Evolutionary conservation across 1,284 basidiomycete species (phyloP).

Genomic region (Pulveroboletus sp.): DNA sequence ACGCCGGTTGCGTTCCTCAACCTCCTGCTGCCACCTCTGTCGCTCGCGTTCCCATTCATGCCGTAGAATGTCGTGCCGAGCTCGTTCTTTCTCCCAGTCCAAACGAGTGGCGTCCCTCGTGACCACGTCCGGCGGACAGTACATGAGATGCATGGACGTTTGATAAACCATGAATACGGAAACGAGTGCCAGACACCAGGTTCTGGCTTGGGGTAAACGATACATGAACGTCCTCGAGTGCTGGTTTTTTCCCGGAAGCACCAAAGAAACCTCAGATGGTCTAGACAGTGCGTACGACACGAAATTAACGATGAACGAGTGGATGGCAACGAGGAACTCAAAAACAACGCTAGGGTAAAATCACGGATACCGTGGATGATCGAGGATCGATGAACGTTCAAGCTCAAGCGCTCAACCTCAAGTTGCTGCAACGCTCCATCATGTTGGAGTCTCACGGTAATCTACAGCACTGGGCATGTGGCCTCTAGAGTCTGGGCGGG

Average conservation of each 20-base stretch:
- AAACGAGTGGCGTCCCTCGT: slow-evolving; percentile 13
- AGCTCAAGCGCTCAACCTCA: not conserved
- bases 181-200: not conserved
- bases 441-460: no score
- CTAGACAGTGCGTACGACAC: not conserved
- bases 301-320: not conserved
- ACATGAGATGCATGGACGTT: not conserved
- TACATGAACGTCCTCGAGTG: not conserved
- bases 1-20: slow-evolving; percentile 14
- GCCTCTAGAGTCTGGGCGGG: no score
- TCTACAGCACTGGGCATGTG: no score
- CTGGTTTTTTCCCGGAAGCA: not conserved
- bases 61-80: not conserved
- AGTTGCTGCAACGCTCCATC: no score
- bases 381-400: not conserved
- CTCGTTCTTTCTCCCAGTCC: slow-evolving; percentile 14
- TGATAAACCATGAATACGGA: not conserved
- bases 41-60: slow-evolving; percentile 1
- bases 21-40: slow-evolving; percentile 16
- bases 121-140: slow-evolving; percentile 17
- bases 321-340: not conserved
- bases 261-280: not conserved
- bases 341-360: not conserved
- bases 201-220: not conserved
- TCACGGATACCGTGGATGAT: not conserved